Base-by-base conservation (phyloP, 768 basidiomycete species). In the Suillus bovinus region DNA sequence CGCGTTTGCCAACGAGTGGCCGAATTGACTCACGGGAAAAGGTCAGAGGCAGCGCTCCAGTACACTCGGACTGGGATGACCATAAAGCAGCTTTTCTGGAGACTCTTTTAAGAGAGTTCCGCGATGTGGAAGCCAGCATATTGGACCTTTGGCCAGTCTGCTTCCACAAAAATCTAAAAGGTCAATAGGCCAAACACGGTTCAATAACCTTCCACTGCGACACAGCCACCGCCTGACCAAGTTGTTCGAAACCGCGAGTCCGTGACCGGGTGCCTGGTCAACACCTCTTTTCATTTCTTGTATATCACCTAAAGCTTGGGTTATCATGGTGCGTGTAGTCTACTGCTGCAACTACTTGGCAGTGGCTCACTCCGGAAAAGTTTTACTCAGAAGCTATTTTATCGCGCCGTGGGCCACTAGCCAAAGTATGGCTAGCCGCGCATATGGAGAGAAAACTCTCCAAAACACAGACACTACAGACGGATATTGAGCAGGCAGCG, bases 371-470 rank as follows among this genome's bases (percentile, higher is more conserved):
- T 20, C 17, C 20, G 27, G 38, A 7, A 27, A 20, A 93, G 93
- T 95, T 95, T 75, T 96, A 93, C 73, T 94, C 94, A 56, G 94
- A 97, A 73, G 89, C 93, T 39, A 94, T 99, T 76, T 84, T 97
- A 67, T 93, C 94, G 52, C 90, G 94, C 69, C 89, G 94, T 61
- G 96, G 96, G 49, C 93, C 96, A 4, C 81, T 99, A 42, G 96
- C 94, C 39, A 93, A 90, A 79, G 94, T 99, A 81, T 99, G 97
- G 97, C 89, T 99, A 59, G 96, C 96, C 46, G 96, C 97, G 2
- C 96, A 98, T 82, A 95, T 96, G 88, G 95, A 98, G 77, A 87
- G 94, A 71, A 98, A 98, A 80, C 87, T 99, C 70, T 94, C 93
- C 68, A 99, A 99, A 77, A 88, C 90, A 31, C 94, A 96, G 74